A percentile compares a stretch with the other conserved stretches of the same genome.
phyloP scores from a whole-genome alignment of 116 monocot genomes.

The Posidonia oceanica region DNA sequence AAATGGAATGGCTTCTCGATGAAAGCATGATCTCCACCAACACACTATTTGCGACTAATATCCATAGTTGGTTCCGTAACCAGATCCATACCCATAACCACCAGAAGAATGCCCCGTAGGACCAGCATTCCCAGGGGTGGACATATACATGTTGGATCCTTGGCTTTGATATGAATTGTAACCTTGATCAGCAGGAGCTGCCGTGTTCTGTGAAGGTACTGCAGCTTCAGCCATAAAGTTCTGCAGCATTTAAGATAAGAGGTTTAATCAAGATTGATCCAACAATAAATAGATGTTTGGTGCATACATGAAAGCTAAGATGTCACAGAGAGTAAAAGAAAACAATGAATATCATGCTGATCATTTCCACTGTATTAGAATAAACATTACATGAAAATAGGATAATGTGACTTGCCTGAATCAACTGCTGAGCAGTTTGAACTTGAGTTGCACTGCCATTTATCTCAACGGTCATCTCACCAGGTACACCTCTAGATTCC shows the following conservation, averaged over 20 bases:
- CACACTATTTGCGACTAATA: not conserved
- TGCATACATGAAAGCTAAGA: not conserved
- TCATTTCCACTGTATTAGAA: too few relatives aligned
- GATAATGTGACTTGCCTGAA: slow-evolving; percentile 29
- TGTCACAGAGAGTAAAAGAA: not conserved
- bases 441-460: slow-evolving; percentile 75
- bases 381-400: too few relatives aligned
- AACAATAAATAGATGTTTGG: too few relatives aligned
- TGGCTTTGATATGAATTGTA: slow-evolving; percentile 15
- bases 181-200: slow-evolving; percentile 13
- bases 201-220: slow-evolving; percentile 16
- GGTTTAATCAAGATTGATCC: not conserved
- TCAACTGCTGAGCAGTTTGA: slow-evolving; percentile 88
- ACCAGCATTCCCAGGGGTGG: slow-evolving; percentile 4
- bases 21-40: too few relatives aligned
- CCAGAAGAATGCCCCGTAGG: slow-evolving; percentile 2
- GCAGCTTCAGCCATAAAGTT: slow-evolving; percentile 88
- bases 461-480: slow-evolving; percentile 96
- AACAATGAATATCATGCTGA: not conserved
- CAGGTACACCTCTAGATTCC: slow-evolving; percentile 77
- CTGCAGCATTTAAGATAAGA: slow-evolving; percentile 16
- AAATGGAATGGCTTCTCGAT: too few relatives aligned
- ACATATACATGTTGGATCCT: slow-evolving; percentile 7
- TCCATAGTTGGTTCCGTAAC: slow-evolving; percentile 14
- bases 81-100: slow-evolving; percentile 12